Evolutionary conservation across 2,329 filamentous ascomycete species (phyloP).

Genomic region (Beauveria rudraprayagi): DNA sequence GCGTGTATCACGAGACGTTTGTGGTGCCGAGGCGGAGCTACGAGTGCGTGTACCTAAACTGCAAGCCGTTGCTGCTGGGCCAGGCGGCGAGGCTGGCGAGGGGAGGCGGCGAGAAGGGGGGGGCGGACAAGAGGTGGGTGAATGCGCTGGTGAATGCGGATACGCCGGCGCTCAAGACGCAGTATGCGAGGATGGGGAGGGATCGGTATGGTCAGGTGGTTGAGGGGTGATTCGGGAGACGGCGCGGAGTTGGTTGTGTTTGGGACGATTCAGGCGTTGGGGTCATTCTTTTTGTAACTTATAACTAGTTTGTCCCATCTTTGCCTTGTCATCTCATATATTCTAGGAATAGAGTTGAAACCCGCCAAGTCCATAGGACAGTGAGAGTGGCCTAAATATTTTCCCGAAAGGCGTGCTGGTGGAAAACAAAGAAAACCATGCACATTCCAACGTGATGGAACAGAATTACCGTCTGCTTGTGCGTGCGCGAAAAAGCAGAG

Average conservation of each 20-base stretch:
- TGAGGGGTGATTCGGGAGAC: not conserved
- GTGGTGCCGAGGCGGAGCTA: slow-evolving; percentile 34
- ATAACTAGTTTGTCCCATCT: too few relatives aligned
- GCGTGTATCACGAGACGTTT: slow-evolving; percentile 49
- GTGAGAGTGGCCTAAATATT: too few relatives aligned
- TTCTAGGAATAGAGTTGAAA: too few relatives aligned
- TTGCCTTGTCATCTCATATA: too few relatives aligned
- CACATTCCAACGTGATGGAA: too few relatives aligned
- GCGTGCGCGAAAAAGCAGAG: too few relatives aligned
- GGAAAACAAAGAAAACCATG: too few relatives aligned
- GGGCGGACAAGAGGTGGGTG: slow-evolving; percentile 21
- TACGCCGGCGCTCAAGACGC: slow-evolving; percentile 24
- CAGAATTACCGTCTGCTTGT: too few relatives aligned
- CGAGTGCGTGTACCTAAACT: slow-evolving; percentile 45
- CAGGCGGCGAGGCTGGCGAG: slow-evolving; percentile 16
- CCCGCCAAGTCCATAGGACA: too few relatives aligned
- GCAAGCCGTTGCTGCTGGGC: slow-evolving; percentile 30
- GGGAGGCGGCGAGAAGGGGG: slow-evolving; percentile 15
- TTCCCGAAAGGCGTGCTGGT: too few relatives aligned
- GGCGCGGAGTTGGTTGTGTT: not conserved
- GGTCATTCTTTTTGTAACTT: too few relatives aligned
- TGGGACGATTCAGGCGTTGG: too few relatives aligned
- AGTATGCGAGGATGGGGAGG: slow-evolving; percentile 21
- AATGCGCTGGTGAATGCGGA: slow-evolving; percentile 27
- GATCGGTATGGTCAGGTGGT: not conserved